phyloP scores from a whole-genome alignment of 805 yeast species.

The Yamadazyma scolyti region DNA sequence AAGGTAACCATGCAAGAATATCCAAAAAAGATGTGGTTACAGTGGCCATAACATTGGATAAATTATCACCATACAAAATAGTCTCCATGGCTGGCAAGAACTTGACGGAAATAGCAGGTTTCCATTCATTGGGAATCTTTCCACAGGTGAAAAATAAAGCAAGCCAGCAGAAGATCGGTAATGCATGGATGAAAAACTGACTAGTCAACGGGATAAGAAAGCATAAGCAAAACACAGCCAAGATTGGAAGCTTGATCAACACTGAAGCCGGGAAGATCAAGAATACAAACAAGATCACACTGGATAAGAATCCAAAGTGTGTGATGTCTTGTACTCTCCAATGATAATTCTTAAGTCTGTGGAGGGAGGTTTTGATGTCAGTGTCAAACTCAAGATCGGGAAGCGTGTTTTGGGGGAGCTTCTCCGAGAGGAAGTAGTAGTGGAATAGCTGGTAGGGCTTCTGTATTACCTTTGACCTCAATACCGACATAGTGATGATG shows the following conservation, averaged over 20 bases:
- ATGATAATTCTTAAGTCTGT: slow-evolving; percentile 38
- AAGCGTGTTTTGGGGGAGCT: slow-evolving; percentile 45
- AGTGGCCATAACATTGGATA: slow-evolving; percentile 78
- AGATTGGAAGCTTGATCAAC: slow-evolving; percentile 36
- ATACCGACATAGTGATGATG: slow-evolving; percentile 11
- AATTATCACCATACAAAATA: slow-evolving; percentile 84
- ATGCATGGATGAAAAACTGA: slow-evolving; percentile 78
- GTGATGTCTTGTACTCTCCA: slow-evolving; percentile 47
- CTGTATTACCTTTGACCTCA: slow-evolving; percentile 21
- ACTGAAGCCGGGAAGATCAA: slow-evolving; percentile 54
- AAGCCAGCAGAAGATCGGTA: slow-evolving; percentile 85
- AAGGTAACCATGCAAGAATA: slow-evolving; percentile 92
- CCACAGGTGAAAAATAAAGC: slow-evolving; percentile 75
- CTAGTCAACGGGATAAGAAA: slow-evolving; percentile 68
- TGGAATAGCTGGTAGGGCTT: slow-evolving; percentile 43
- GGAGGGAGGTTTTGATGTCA: slow-evolving; percentile 39
- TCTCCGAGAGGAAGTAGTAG: slow-evolving; percentile 52
- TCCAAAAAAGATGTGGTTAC: slow-evolving; percentile 64
- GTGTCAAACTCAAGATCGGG: slow-evolving; percentile 50
- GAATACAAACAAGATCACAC: slow-evolving; percentile 57
- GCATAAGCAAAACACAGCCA: slow-evolving; percentile 41
- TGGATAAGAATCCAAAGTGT: slow-evolving; percentile 48
- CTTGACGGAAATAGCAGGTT: slow-evolving; percentile 88
- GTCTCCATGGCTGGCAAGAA: slow-evolving; percentile 90
- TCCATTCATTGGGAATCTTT: slow-evolving; percentile 66